A percentile compares a stretch with the other conserved stretches of the same genome.
Conservation (phyloP, 192 early-diverging fungal species). For the Coemansia sp. region DNA sequence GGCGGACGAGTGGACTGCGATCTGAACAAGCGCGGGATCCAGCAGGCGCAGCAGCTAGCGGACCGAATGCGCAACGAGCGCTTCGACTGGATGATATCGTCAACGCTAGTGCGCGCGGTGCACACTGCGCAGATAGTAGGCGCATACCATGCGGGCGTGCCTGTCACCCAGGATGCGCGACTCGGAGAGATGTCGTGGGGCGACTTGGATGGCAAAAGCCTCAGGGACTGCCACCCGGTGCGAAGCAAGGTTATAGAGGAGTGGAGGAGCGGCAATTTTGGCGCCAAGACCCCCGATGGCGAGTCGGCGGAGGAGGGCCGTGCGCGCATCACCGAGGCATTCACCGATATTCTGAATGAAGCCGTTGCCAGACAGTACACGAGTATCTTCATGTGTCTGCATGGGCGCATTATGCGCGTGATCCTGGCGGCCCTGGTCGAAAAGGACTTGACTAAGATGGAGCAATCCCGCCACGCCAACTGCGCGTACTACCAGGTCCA, state of each 20-base stretch:
- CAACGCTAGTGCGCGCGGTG: slow-evolving; percentile 33
- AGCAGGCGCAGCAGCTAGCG: slow-evolving; percentile 32
- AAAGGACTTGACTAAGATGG: slow-evolving; percentile 41
- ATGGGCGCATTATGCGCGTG: slow-evolving; percentile 49
- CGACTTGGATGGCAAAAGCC: slow-evolving; percentile 28
- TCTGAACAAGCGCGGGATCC: slow-evolving; percentile 31
- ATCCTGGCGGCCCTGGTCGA: slow-evolving; percentile 44
- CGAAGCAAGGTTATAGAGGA: slow-evolving; percentile 13
- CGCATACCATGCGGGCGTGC: slow-evolving; percentile 23
- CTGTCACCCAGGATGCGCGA: slow-evolving; percentile 32
- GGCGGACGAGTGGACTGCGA: slow-evolving; percentile 36
- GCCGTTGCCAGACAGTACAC: slow-evolving; percentile 14
- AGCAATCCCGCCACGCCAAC: slow-evolving; percentile 36
- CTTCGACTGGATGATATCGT: slow-evolving; percentile 46
- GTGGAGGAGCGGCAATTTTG: slow-evolving; percentile 40
- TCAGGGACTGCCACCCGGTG: slow-evolving; percentile 9
- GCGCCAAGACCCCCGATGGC: slow-evolving; percentile 34
- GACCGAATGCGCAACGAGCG: slow-evolving; percentile 22
- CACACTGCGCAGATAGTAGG: slow-evolving; percentile 33
- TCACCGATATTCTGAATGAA: slow-evolving; percentile 24
- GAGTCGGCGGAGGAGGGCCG: slow-evolving; percentile 46
- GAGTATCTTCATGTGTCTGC: slow-evolving; percentile 32
- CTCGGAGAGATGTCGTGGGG: slow-evolving; percentile 55
- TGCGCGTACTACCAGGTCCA: slow-evolving; percentile 46
- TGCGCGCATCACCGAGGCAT: slow-evolving; percentile 25